Evolutionary conservation across 106 monocot species (phyloP), one percentile per base, ranked within the genome.

Genomic region (Dioscorea zingiberensis): DNA sequence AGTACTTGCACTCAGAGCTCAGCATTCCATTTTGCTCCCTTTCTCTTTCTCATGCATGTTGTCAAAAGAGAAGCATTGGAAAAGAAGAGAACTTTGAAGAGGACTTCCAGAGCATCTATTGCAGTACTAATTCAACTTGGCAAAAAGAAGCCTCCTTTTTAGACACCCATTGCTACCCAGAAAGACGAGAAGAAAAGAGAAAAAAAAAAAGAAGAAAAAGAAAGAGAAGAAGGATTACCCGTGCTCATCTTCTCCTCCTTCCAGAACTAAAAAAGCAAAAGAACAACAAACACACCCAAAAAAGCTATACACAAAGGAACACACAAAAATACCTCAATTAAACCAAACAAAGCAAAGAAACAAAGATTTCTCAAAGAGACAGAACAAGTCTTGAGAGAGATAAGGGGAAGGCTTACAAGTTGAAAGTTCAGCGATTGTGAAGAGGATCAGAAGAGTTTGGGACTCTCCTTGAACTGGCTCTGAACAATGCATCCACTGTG

Each of bases 401-500:
- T 8, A 38, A 10, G 1, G 38, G 38, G 10, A 38, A 38, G 0
- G 38, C 38, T 38, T 38, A 38, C 38, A 38, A 38, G 38, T 0
- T 38, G 6, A 6, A 38, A 38, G 38, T 38, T 38, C 38, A 61
- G 25, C 61, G 61, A 15, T 61, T 61, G 27, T 61, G 61, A 27
- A 61, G 61, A 15, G 61, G 61, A 16, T 61, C 61, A 29, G 61
- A 61, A 12, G 27, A 26, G 16, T 61, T 61, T 0, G 61, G 61
- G 3, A 61, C 61, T 32, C 27, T 61, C 61, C 61, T 26, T 29
- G 27, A 27, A 29, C 61, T 61, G 15, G 28, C 30, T 12, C 27
- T 12, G 29, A 28, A 32, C 61, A 61, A 19, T 17, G 61, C 13
- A 16, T 61, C 61, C 30, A 27, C 61, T 19, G 61, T 12, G 27